These are phyloP conservation scores for Sanghuangporus weigelae DNA, from an alignment of 1,284 basidiomycete species.

Conservation along the genomic window DNA sequence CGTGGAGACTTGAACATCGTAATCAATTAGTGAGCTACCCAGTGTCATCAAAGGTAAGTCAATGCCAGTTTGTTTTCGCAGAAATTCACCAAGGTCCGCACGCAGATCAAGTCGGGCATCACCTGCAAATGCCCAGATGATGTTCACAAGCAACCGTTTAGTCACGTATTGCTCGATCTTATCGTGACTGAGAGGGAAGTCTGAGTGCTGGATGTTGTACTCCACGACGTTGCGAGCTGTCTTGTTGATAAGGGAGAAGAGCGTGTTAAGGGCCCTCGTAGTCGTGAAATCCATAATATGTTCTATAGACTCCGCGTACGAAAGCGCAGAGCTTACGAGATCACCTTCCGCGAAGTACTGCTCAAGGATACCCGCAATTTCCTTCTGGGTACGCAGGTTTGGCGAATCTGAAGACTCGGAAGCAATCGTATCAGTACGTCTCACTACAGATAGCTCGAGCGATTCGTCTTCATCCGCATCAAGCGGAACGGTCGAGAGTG, in stretches of 20 bases:
- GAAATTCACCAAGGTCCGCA: slow-evolving; percentile 85
- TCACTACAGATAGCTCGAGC: slow-evolving; percentile 49
- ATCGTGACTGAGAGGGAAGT: slow-evolving; percentile 87
- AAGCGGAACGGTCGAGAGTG: slow-evolving; percentile 72
- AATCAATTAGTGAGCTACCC: slow-evolving; percentile 91
- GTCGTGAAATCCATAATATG: slow-evolving; percentile 99
- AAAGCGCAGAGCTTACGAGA: slow-evolving; percentile 75
- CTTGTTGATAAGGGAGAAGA: slow-evolving; percentile 98
- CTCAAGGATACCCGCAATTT: slow-evolving; percentile 74
- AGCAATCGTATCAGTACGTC: slow-evolving; percentile 49
- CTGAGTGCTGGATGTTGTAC: slow-evolving; percentile 91
- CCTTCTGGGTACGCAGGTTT: slow-evolving; percentile 75
- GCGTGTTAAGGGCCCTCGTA: slow-evolving; percentile 88
- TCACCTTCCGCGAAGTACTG: slow-evolving; percentile 82
- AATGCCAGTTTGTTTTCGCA: slow-evolving; percentile 82
- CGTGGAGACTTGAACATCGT: slow-evolving; percentile 82
- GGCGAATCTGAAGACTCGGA: slow-evolving; percentile 51
- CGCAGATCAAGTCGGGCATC: slow-evolving; percentile 90
- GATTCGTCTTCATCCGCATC: slow-evolving; percentile 89
- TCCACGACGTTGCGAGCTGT: slow-evolving; percentile 91
- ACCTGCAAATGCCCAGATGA: slow-evolving; percentile 98
- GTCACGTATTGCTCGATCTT: slow-evolving; percentile 87
- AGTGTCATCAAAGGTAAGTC: slow-evolving; percentile 76
- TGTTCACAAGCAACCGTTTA: slow-evolving; percentile 86
- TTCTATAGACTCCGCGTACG: slow-evolving; percentile 77